A percentile compares a stretch with the other conserved stretches of the same genome.
Evolutionary conservation across 2,329 filamentous ascomycete genomes (phyloP).

Genomic region (Sclerotinia glacialis): DNA sequence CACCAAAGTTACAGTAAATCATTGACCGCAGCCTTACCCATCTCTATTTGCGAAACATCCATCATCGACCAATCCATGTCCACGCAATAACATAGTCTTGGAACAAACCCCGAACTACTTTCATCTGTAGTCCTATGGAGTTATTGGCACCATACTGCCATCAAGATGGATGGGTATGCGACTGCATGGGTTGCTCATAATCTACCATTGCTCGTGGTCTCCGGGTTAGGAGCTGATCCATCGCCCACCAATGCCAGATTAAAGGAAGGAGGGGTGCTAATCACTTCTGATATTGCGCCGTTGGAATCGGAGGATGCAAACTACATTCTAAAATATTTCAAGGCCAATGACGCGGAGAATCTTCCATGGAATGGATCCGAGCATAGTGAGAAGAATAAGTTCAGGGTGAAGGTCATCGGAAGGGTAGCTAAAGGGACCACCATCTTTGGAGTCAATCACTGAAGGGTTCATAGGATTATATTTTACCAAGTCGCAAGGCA

Average conservation of each 20-base stretch:
- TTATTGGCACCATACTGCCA: conserved; percentile 23
- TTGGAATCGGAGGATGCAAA: conserved; percentile 64
- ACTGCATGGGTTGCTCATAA: conserved; percentile 80
- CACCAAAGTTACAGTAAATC: too few relatives aligned
- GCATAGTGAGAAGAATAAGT: conserved; percentile 49
- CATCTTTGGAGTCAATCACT: conserved; percentile 32
- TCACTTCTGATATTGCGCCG: conserved; percentile 68
- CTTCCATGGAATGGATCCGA: conserved; percentile 66
- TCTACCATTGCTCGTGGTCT: conserved; percentile 77
- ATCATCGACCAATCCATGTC: conserved; percentile 7
- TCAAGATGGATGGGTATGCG: conserved; percentile 74
- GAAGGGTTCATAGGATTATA: conserved; percentile 47
- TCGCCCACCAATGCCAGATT: conserved; percentile 37
- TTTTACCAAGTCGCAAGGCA: conserved; percentile 56
- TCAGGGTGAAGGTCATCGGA: conserved; percentile 70
- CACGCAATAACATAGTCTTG: conserved; percentile 16
- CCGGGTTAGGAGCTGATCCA: conserved; percentile 61
- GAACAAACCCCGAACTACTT: neutral
- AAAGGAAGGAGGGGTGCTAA: conserved; percentile 46
- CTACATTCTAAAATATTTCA: conserved; percentile 63
- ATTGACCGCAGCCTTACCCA: conserved; percentile 8
- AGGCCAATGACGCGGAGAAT: conserved; percentile 60
- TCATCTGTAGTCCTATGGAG: conserved; percentile 35
- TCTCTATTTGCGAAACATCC: conserved; percentile 3
- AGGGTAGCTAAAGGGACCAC: conserved; percentile 60